Evolutionary conservation across 768 basidiomycete species (phyloP).

Genomic region (Lactifluus volemus): DNA sequence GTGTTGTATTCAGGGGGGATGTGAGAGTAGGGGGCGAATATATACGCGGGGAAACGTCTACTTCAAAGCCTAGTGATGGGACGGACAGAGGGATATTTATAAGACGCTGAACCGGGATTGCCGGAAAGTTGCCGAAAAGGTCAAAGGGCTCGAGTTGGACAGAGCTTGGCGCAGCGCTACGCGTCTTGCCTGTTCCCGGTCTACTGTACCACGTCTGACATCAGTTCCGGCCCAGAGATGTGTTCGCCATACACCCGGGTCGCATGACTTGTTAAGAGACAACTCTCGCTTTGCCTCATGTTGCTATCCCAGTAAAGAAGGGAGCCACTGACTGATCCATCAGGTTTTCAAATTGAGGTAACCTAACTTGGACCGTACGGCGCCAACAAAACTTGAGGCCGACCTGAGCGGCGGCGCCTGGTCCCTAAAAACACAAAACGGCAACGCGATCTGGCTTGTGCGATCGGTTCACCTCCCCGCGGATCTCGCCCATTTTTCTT

Average conservation of each 20-base stretch:
- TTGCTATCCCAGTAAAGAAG: constrained; percentile 3
- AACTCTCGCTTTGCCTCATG: constrained; percentile 8
- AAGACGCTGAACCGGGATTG: constrained; percentile 6
- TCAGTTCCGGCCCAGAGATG: constrained; percentile 1
- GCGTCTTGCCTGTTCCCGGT: neutral
- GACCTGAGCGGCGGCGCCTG: constrained; percentile 15
- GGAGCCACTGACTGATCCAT: constrained; percentile 3
- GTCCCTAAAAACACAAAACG: constrained; percentile 11
- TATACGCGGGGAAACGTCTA: neutral
- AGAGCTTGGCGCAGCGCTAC: neutral
- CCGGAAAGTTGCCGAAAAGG: constrained; percentile 13
- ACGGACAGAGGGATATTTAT: constrained; percentile 16
- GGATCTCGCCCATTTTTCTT: constrained; percentile 14
- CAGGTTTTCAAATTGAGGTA: constrained; percentile 12
- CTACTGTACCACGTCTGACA: constrained; percentile 5
- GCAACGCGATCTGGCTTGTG: constrained; percentile 15
- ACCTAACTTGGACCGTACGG: neutral
- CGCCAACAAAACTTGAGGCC: constrained; percentile 15
- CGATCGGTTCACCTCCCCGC: constrained; percentile 17
- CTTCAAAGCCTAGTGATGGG: neutral
- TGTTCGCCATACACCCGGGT: constrained; percentile 7
- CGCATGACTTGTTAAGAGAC: neutral
- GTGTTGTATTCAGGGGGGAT: neutral
- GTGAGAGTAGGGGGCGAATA: constrained; percentile 3
- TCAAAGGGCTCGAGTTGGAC: constrained; percentile 8